phyloP scores from a whole-genome alignment of 148 eudicot species.

The Cornus controversa region DNA sequence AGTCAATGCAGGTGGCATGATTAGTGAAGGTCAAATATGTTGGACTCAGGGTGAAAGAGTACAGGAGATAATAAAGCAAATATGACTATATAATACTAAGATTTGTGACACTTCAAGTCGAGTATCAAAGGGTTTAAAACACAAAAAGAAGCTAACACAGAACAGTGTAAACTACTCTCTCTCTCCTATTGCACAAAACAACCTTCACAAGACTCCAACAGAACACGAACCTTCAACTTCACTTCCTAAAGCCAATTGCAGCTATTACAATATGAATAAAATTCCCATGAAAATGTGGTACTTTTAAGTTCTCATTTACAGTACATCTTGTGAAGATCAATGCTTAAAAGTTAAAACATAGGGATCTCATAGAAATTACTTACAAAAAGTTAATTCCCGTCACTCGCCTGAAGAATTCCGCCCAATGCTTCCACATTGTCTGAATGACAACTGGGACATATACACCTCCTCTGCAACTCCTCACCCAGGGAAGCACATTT shows the following conservation, averaged over 20 bases:
- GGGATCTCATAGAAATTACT: constrained; percentile 11
- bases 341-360: neutral
- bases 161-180: neutral
- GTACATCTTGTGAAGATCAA: neutral
- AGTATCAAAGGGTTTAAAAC: neutral
- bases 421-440: constrained; percentile 60
- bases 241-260: constrained; percentile 1
- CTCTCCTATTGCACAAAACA: constrained; percentile 2
- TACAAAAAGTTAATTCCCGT: constrained; percentile 20
- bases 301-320: neutral
- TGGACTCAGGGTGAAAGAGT: neutral
- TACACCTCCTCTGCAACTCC: constrained; percentile 65
- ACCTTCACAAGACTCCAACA: neutral
- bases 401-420: constrained; percentile 45
- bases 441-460: constrained; percentile 64
- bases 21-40: neutral
- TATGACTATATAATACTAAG: neutral
- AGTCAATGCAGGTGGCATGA: neutral
- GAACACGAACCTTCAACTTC: neutral
- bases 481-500: constrained; percentile 54
- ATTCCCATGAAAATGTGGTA: neutral
- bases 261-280: neutral
- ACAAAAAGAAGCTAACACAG: neutral
- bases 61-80: neutral
- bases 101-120: neutral